Evolutionary conservation across 441 rosid species (phyloP).

Genomic region (Isatis lusitanica): DNA sequence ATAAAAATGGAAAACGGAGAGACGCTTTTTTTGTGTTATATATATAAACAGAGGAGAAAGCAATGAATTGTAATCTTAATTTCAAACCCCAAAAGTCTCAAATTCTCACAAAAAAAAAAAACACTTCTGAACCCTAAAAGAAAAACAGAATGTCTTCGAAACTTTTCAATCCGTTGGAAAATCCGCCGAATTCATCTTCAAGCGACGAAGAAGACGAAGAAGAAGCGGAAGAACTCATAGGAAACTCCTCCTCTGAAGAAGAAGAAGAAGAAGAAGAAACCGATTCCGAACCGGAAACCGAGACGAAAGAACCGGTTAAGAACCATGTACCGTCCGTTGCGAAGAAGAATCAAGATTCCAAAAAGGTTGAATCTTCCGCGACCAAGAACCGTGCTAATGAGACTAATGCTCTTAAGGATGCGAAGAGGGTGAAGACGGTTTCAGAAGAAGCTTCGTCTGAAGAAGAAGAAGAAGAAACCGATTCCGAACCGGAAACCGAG

Average conservation of each 20-base stretch:
- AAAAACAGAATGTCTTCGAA: not conserved
- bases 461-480: constrained; percentile 32
- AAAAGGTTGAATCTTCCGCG: not conserved
- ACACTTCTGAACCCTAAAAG: not conserved
- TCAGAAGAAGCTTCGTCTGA: constrained; percentile 13
- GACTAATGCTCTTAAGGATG: constrained; percentile 1
- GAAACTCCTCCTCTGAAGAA: not conserved
- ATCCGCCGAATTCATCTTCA: not conserved
- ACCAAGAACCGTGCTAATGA: constrained; percentile 26
- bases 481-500: not conserved
- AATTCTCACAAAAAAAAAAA: not conserved
- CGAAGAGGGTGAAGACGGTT: constrained; percentile 41
- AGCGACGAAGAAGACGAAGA: not conserved
- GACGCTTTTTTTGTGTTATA: not conserved
- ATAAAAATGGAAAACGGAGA: not conserved
- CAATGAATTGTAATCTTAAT: not conserved
- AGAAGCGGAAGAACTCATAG: not conserved
- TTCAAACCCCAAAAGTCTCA: not conserved
- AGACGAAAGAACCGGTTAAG: not conserved
- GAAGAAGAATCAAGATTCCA: not conserved
- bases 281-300: not conserved
- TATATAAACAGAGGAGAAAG: not conserved
- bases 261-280: not conserved
- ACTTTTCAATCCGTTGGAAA: not conserved
- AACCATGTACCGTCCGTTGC: not conserved